phyloP scores from a whole-genome alignment of 2,329 filamentous ascomycete species.

The Claviceps africana region DNA sequence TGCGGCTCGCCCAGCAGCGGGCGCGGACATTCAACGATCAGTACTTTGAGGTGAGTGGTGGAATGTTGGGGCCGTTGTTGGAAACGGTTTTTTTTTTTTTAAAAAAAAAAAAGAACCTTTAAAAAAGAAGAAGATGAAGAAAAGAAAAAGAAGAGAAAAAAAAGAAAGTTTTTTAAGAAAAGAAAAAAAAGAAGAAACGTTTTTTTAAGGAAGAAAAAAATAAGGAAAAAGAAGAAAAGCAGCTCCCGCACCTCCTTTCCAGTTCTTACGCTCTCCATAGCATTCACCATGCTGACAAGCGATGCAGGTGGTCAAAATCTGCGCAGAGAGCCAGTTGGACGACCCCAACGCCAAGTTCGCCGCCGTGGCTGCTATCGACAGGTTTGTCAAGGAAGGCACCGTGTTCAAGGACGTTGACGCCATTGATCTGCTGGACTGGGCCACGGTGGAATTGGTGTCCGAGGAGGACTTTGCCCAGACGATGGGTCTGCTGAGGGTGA shows the following conservation, averaged over 20 bases:
- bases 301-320: constrained; percentile 35
- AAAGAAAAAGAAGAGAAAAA: too few species aligned
- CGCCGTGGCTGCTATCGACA: constrained; percentile 29
- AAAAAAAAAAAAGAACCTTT: too few species aligned
- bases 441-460: constrained; percentile 24
- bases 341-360: constrained; percentile 31
- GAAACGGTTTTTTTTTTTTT: too few species aligned
- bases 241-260: too few species aligned
- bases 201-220: too few species aligned
- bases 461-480: constrained; percentile 31
- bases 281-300: too few species aligned
- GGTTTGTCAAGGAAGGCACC: constrained; percentile 31
- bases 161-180: too few species aligned
- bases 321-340: constrained; percentile 38
- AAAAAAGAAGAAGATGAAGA: too few species aligned
- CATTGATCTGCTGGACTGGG: constrained; percentile 42
- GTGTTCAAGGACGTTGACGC: constrained; percentile 34
- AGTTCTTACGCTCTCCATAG: too few species aligned
- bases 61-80: too few species aligned
- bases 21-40: constrained; percentile 34
- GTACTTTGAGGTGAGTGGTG: constrained; percentile 37
- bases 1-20: constrained; percentile 38
- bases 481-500: constrained; percentile 34
- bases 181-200: too few species aligned
- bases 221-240: too few species aligned